Evolutionary conservation across 331 rosid genomes (phyloP).

Genomic region (Malus hybrid): DNA sequence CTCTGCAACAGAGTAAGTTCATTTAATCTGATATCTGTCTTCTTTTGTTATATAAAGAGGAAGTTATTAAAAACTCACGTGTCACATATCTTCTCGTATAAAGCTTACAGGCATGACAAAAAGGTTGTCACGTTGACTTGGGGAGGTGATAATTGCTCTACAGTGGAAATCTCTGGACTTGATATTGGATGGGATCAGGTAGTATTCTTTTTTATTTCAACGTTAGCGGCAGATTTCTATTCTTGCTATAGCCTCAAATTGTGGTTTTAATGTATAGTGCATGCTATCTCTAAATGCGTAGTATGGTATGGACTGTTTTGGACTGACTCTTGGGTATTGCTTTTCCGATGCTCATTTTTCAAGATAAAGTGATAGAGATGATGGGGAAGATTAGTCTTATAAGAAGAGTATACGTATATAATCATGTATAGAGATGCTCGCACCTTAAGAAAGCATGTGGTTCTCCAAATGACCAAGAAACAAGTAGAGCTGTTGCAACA

Average conservation of each 20-base stretch:
- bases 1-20: background rate
- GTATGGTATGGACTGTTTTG: background rate
- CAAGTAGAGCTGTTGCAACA: background rate
- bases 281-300: background rate
- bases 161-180: constrained; percentile 84
- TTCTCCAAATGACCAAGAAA: background rate
- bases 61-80: constrained; percentile 18
- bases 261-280: background rate
- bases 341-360: background rate
- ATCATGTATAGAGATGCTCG: background rate
- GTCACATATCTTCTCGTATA: constrained; percentile 23
- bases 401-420: too few relatives aligned
- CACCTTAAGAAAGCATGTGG: background rate
- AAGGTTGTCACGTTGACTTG: constrained; percentile 59
- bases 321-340: background rate
- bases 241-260: background rate
- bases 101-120: constrained; percentile 68
- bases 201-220: constrained; percentile 9
- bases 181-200: constrained; percentile 99
- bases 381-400: too few relatives aligned
- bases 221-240: background rate
- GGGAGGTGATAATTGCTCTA: constrained; percentile 47
- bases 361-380: background rate
- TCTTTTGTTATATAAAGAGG: background rate
- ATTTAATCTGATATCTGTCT: background rate